Evolutionary conservation across 2,329 filamentous ascomycete species (phyloP), one percentile per base, ranked within the genome.

Genomic region (Nemania sp.): DNA sequence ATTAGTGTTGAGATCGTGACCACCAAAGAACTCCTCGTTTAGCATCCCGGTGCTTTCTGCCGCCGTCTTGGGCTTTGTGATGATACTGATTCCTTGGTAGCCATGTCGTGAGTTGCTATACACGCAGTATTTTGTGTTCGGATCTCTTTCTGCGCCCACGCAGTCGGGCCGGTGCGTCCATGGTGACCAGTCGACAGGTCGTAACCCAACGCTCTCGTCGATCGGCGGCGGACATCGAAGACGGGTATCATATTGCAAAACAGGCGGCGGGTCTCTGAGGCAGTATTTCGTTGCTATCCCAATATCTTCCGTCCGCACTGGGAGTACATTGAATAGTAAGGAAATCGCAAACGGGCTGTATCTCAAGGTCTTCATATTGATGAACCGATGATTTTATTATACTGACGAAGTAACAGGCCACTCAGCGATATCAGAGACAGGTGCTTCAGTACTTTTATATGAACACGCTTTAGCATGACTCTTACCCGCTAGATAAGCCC

Each of bases 61-160:
- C 0, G 70, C 70, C 7, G 61, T 64, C 44, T 70, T 65, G 0
- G 71, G 71, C 1, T 62, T 71, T 3, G 71, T 69, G 46, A 74
- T 61, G 30, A 75, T 55, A 44, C 69, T 72, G 46, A 72, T 57
- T 17, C 71, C 71, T n/a, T 61, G 56, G 12, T 64, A 57, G 6
- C 64, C 64, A 28, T 64, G 60, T 22, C 49, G 60, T 12, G 64
- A 62, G 42, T 66, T 66, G 12, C 58, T 65, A 34, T 60, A 66
- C 9, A 66, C 61, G 15, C 64, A 66, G 39, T 64, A 66, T 46
- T 60, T 63, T 2, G 45, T 28, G 14, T 11, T 43, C 11, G 54
- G 49, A 3, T 50, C 55, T 31, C 45, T 54, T 28, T 54, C 54
- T 5, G 54, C 49, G 9, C 49, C 43, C 9, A 64, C 37, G 22